Evolutionary conservation across 1,139 yeast species (phyloP), one percentile per base, ranked within the genome.

Genomic region (Lodderomyces oxycetoniae): DNA sequence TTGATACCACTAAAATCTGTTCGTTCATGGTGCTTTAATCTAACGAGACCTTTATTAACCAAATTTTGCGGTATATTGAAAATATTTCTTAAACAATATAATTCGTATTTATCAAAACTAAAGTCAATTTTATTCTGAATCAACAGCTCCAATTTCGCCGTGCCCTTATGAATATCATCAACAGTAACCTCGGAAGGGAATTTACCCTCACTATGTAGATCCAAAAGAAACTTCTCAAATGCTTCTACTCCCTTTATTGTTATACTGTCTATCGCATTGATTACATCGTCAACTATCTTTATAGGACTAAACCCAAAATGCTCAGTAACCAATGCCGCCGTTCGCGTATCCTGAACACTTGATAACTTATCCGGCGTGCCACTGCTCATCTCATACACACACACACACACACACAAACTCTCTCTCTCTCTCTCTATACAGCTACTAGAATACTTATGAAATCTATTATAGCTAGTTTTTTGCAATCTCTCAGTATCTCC

Each of bases 41-140:
- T 58, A 34, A 88, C 61, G 70, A 76, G 79, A 5, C 94, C 94
- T 5, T 63, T 74, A 10, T 71, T 70, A 1, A 83, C 67, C 28
- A 86, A 61, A n/a, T 82, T 84, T 4, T 58, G 59, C 0, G 96
- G 95, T 10, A 89, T 63, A 8, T 74, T 72, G 37, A 89, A 66
- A 14, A 89, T 75, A 53, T 89, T 89, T 48, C 96, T 61, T 35
- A 87, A 59, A 4, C 86, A 75, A 53, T 88, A 89, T 24, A 88
- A 62, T 61, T 89, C 97, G 50, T 86, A 80, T 54, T 81, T 81
- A 57, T 89, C 96, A 54, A 87, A 88, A 51, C 85, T 84, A 47
- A 71, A 71, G 57, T 88, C 96, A n/a, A 88, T 84, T 3, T 79
- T 72, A 39, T 77, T 74, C 49, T 86, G 95, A 37, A 89, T 53